Conservation (phyloP, 331 rosid genomes). For the Arachis monticola region DNA sequence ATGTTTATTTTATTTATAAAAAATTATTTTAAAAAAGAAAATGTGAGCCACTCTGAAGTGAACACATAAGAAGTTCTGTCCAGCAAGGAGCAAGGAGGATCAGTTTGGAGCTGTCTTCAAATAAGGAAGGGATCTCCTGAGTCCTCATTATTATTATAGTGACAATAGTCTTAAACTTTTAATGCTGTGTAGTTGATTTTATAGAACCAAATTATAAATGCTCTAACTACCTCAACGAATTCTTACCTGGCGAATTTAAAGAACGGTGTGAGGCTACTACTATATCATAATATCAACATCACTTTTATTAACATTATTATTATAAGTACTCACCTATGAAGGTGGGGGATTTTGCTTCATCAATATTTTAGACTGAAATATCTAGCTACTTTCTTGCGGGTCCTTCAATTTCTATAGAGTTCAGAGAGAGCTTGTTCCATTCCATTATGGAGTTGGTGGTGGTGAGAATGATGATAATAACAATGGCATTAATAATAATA, state of each 20-base stretch:
- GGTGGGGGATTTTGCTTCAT: not conserved
- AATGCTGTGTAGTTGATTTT: conserved; percentile 27
- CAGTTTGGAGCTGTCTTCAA: not conserved
- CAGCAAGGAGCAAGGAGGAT: not conserved
- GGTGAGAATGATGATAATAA: conserved; percentile 26
- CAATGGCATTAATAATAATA: conserved; percentile 12
- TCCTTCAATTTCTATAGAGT: not conserved
- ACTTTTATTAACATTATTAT: not conserved
- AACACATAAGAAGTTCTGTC: conserved; percentile 3
- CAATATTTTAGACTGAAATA: not conserved
- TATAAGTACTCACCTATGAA: not conserved
- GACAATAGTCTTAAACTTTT: conserved; percentile 30
- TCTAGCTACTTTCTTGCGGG: not conserved
- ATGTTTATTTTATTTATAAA: too few relatives aligned
- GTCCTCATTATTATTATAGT: too few relatives aligned
- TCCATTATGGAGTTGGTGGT: not conserved
- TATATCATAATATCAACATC: not conserved
- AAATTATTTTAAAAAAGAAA: too few relatives aligned
- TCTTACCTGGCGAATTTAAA: conserved; percentile 27
- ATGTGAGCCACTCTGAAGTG: not conserved
- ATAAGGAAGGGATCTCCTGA: too few relatives aligned
- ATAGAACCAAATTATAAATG: conserved; percentile 21
- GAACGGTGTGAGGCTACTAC: not conserved
- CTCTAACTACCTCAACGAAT: conserved; percentile 21
- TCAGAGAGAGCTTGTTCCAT: too few relatives aligned